These are phyloP conservation scores for Seiridium cupressi DNA, from an alignment of 2,329 filamentous ascomycete genomes.

Conservation along the genomic window DNA sequence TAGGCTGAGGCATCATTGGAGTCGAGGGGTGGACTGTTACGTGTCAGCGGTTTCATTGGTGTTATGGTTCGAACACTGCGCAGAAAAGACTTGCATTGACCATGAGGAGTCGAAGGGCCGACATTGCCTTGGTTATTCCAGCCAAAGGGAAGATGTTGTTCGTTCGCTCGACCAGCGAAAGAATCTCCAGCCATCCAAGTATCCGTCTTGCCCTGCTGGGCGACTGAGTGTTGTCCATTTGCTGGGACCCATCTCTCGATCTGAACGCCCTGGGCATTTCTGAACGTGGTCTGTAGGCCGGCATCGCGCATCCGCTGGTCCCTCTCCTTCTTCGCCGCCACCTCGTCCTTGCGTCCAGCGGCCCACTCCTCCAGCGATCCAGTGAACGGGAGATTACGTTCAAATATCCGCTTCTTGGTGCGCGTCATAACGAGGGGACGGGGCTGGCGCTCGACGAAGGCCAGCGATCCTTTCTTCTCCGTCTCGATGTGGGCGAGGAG, in stretches of 20 bases:
- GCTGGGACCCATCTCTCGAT: constrained; percentile 1
- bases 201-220: neutral
- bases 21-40: neutral
- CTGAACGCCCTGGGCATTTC: neutral
- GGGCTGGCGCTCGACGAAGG: constrained; percentile 21
- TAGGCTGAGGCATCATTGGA: neutral
- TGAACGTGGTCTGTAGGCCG: neutral
- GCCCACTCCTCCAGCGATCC: neutral
- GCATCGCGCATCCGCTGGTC: neutral
- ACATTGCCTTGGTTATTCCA: neutral
- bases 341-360: neutral
- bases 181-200: neutral
- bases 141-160: neutral
- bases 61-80: too few species aligned
- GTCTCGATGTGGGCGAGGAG: constrained; percentile 22
- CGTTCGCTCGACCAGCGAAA: neutral
- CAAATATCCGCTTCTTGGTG: constrained; percentile 22
- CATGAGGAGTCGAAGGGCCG: neutral
- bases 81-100: neutral
- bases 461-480: constrained; percentile 20
- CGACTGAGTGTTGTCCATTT: neutral
- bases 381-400: constrained; percentile 11
- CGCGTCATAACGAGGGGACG: constrained; percentile 18
- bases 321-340: neutral
- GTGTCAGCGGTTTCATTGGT: too few species aligned